These are phyloP conservation scores for Wickerhamomyces sydowiorum DNA, from an alignment of 805 yeast genomes.

Conservation along the genomic window DNA sequence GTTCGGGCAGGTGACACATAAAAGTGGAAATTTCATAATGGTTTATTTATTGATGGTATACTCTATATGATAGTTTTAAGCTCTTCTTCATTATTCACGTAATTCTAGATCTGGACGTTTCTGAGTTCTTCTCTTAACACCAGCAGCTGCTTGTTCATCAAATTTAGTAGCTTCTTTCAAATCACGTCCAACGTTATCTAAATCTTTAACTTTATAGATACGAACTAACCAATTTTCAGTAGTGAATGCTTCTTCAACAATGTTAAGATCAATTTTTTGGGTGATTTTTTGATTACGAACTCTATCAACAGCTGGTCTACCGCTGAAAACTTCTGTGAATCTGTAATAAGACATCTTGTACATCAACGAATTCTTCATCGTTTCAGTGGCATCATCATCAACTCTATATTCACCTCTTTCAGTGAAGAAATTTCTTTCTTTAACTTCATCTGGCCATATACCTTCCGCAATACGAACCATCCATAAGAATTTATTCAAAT, in stretches of 20 bases:
- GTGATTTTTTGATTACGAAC: conserved; percentile 82
- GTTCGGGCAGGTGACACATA: no score
- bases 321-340: conserved; percentile 65
- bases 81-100: conserved; percentile 13
- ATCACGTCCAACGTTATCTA: conserved; percentile 83
- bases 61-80: no score
- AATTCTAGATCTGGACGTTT: conserved; percentile 53
- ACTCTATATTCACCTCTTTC: conserved; percentile 83
- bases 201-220: conserved; percentile 84
- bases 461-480: conserved; percentile 99
- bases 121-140: conserved; percentile 32
- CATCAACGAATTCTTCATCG: conserved; percentile 88
- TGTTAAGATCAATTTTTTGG: conserved; percentile 53
- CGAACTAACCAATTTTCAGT: conserved; percentile 96
- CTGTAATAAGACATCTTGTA: conserved; percentile 92
- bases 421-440: conserved; percentile 80
- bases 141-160: conserved; percentile 32
- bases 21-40: no score
- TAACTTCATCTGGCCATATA: conserved; percentile 98
- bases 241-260: conserved; percentile 91
- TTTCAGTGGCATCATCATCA: conserved; percentile 71
- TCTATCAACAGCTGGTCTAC: conserved; percentile 65
- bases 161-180: conserved; percentile 50
- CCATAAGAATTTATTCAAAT: conserved; percentile 94
- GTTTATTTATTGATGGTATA: no score